Evolutionary conservation across 2,329 filamentous ascomycete species (phyloP).

Genomic region (Phialocephala sp.): DNA sequence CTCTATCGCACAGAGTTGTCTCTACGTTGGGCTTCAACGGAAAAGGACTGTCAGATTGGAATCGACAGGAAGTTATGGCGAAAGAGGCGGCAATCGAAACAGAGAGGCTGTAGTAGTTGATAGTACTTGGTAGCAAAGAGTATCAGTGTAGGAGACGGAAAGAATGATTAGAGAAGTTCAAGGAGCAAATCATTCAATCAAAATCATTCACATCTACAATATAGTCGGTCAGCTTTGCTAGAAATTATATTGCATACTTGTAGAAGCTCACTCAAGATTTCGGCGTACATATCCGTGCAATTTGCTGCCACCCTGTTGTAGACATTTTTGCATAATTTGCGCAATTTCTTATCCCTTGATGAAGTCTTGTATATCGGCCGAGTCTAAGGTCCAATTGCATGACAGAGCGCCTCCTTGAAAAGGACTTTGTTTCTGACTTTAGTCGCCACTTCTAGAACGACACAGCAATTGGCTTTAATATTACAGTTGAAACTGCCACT

Average conservation of each 20-base stretch:
- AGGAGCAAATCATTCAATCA: too few relatives aligned
- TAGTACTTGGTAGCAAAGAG: too few relatives aligned
- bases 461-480: background rate
- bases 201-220: too few relatives aligned
- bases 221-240: background rate
- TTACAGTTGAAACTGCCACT: background rate
- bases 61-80: too few relatives aligned
- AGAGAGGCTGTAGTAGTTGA: too few relatives aligned
- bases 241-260: background rate
- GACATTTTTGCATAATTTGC: background rate
- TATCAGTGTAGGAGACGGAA: too few relatives aligned
- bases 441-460: background rate
- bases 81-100: too few relatives aligned
- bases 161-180: too few relatives aligned
- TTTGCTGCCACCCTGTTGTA: background rate
- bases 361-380: background rate
- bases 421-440: conserved; percentile 11
- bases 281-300: background rate
- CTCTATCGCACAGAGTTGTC: background rate
- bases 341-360: background rate
- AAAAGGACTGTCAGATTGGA: too few relatives aligned
- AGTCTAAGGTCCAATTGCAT: background rate
- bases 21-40: background rate
- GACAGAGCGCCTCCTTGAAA: conserved; percentile 11
- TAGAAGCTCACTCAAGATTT: background rate